Conservation (phyloP, 2,329 filamentous ascomycete species). For the Xylaria sp. region DNA sequence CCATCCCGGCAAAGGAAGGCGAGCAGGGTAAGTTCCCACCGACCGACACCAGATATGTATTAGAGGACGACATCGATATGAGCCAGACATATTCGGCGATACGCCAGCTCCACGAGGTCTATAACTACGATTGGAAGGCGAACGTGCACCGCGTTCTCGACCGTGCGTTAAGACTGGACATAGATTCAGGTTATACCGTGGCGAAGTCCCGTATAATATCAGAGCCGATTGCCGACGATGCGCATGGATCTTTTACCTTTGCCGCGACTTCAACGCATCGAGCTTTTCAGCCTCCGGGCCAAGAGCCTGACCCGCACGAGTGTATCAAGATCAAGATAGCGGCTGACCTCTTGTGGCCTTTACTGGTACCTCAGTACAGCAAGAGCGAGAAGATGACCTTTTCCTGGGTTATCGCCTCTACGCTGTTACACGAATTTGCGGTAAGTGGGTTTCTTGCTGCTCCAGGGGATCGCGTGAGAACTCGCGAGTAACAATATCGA, state of each 20-base stretch:
- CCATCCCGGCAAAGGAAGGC: constrained; percentile 18
- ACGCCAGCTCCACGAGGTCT: not conserved
- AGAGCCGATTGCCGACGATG: not conserved
- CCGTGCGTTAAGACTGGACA: constrained; percentile 25
- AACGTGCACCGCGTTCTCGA: constrained; percentile 26
- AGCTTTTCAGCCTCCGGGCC: too few species aligned
- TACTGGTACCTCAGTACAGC: constrained; percentile 42
- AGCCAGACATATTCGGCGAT: constrained; percentile 24
- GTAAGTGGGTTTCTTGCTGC: constrained; percentile 36
- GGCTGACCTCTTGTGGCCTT: constrained; percentile 46
- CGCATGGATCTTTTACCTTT: fast-evolving
- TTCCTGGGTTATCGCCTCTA: constrained; percentile 40
- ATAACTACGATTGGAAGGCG: constrained; percentile 38
- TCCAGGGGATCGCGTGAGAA: not conserved
- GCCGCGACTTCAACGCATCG: not conserved
- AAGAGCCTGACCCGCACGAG: not conserved
- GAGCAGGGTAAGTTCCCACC: not conserved
- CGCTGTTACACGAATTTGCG: constrained; percentile 45
- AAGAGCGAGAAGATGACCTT: constrained; percentile 44
- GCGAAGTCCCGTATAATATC: not conserved
- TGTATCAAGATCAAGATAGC: constrained; percentile 22
- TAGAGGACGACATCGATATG: constrained; percentile 30
- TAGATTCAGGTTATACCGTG: constrained; percentile 22
- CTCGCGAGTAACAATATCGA: not conserved
- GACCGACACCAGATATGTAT: constrained; percentile 27